Evolutionary conservation across 352 stramenopile genomes (phyloP).

Genomic region (Phytophthora idaei): DNA sequence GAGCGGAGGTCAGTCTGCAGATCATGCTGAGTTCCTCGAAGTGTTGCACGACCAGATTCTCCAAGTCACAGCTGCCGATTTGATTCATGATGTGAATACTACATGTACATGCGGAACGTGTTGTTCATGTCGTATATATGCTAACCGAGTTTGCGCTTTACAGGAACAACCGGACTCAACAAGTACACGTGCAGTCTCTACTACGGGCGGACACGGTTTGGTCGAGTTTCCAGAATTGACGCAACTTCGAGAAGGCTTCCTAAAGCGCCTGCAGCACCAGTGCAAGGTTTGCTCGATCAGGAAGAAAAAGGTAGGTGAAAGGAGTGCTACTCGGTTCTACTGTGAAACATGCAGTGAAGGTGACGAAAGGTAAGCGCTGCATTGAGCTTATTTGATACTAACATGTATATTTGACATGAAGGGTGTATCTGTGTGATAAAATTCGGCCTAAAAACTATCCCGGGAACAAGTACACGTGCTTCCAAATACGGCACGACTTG

Average conservation of each 20-base stretch:
- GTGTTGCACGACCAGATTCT: background rate
- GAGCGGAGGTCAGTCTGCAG: background rate
- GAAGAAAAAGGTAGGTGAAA: background rate
- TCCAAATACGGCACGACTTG: slow-evolving; percentile 15
- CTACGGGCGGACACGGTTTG: background rate
- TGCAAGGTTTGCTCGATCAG: slow-evolving; percentile 13
- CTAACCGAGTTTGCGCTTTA: background rate
- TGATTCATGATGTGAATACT: background rate
- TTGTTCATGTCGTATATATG: background rate
- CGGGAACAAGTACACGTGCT: slow-evolving; percentile 13
- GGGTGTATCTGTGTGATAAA: slow-evolving; percentile 13
- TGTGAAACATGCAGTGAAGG: slow-evolving; percentile 3
- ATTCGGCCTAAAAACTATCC: slow-evolving; percentile 2
- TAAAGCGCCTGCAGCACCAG: background rate
- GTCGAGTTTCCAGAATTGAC: background rate
- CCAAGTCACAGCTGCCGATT: background rate
- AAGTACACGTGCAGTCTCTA: background rate
- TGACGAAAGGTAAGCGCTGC: background rate
- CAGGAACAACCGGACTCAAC: background rate
- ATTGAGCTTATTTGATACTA: background rate
- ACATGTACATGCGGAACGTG: background rate
- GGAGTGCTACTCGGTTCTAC: slow-evolving; percentile 7
- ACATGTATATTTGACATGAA: background rate
- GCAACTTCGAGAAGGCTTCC: background rate
- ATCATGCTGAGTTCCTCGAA: background rate